Evolutionary conservation across 306 rosid species (phyloP), one percentile per base, ranked within the genome.

Genomic region (Vicia faba): DNA sequence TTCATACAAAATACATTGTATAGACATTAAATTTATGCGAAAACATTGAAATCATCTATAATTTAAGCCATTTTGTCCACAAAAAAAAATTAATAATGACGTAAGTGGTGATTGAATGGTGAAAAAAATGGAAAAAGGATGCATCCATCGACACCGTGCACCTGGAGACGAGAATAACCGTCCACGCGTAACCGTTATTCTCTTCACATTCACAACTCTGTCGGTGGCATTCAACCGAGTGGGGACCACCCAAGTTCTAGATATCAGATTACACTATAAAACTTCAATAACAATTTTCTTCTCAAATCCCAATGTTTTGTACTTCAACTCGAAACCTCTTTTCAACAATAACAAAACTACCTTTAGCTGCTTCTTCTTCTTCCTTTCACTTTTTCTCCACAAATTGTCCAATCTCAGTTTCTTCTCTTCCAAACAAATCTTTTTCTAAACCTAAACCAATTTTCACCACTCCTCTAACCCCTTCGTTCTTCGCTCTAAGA

Each of bases 241-340:
- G n/a, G n/a, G n/a, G n/a, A n/a, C n/a, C n/a, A n/a, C n/a, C n/a
- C n/a, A n/a, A n/a, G n/a, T n/a, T n/a, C n/a, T n/a, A n/a, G n/a
- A n/a, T n/a, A n/a, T n/a, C n/a, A n/a, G n/a, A n/a, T n/a, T n/a
- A n/a, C n/a, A n/a, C 50, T 55, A 64, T 44, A 43, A 44, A 44
- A 6, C 5, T 7, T 7, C 16, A 2, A 2, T 29, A 3, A 14
- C 4, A 1, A 13, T 40, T 33, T 0, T 12, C 7, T 43, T 57
- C 25, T 10, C 38, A 7, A 62, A 20, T 62, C 46, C 48, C 66
- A 18, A 85, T 92, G 90, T 79, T 82, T 4, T 29, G 45, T 49
- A 0, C 40, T 54, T 64, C 83, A 13, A 54, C 66, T 36, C 91
- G 92, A 29, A 7, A 39, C 69, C 3, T 81, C 10, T 44, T 45